phyloP scores from a whole-genome alignment of 2,329 filamentous ascomycete species.

The Nemania bipapillata region DNA sequence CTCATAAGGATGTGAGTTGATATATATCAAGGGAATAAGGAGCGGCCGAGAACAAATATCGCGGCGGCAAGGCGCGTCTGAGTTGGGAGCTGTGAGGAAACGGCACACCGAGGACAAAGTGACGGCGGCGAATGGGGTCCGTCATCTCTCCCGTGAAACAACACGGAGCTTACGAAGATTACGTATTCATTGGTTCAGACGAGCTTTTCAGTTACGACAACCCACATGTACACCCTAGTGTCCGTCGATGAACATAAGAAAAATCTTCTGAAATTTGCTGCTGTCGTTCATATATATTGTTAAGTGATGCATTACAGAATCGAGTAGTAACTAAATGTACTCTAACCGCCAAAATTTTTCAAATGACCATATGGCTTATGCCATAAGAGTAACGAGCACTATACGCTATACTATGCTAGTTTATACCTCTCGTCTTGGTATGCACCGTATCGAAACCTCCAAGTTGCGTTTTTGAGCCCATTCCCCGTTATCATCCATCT shows the following conservation, averaged over 20 bases:
- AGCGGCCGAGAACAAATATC: slow-evolving; percentile 8
- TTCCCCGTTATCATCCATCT: too few relatives aligned
- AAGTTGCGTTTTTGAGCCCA: too few relatives aligned
- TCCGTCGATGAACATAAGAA: slow-evolving; percentile 43
- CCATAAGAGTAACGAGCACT: too few relatives aligned
- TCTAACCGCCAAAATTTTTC: too few relatives aligned
- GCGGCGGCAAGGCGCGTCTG: neutral
- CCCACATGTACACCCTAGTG: slow-evolving; percentile 42
- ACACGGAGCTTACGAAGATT: slow-evolving; percentile 48
- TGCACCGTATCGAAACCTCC: too few relatives aligned
- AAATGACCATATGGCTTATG: too few relatives aligned
- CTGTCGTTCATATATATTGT: neutral
- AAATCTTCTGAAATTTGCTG: slow-evolving; percentile 23
- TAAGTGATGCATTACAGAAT: neutral
- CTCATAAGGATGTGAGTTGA: slow-evolving; percentile 25
- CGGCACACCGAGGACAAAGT: slow-evolving; percentile 35
- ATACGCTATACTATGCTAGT: too few relatives aligned
- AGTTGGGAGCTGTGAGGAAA: slow-evolving; percentile 12
- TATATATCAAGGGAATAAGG: slow-evolving; percentile 39
- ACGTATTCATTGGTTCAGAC: slow-evolving; percentile 45
- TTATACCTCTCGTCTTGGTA: too few relatives aligned
- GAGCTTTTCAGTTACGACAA: slow-evolving; percentile 42
- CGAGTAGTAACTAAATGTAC: neutral
- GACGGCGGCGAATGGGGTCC: slow-evolving; percentile 37
- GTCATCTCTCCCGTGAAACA: slow-evolving; percentile 32